phyloP scores from a whole-genome alignment of 441 rosid species.

The Jatropha podagrica region DNA sequence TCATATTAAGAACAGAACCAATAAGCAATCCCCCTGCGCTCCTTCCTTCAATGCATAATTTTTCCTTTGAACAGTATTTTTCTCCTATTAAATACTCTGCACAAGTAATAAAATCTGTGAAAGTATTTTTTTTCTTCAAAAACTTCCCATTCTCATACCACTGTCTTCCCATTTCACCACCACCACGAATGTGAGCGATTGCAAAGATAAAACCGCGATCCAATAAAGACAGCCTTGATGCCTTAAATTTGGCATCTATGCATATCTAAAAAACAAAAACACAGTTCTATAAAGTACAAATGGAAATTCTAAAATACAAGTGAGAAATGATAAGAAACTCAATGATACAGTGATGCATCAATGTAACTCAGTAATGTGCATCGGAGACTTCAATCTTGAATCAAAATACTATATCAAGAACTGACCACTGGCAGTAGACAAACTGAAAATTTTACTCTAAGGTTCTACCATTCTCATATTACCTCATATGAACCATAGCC shows the following conservation, averaged over 20 bases:
- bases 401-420: neutral
- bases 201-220: constrained; percentile 87
- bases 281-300: constrained; percentile 13
- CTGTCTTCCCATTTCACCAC: constrained; percentile 97
- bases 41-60: constrained; percentile 79
- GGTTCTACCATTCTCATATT: constrained; percentile 25
- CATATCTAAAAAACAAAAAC: constrained; percentile 43
- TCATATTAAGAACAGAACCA: constrained; percentile 93
- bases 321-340: neutral
- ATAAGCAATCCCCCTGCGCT: constrained; percentile 94
- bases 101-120: constrained; percentile 78
- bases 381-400: neutral
- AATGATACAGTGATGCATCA: neutral
- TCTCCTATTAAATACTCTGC: constrained; percentile 73
- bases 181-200: constrained; percentile 91
- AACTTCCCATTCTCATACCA: constrained; percentile 97
- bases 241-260: constrained; percentile 61
- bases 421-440: constrained; percentile 7
- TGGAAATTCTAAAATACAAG: constrained; percentile 2
- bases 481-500: constrained; percentile 99
- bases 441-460: neutral
- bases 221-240: constrained; percentile 71
- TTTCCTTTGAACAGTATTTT: constrained; percentile 70
- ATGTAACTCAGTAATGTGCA: neutral
- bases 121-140: constrained; percentile 79